These are phyloP conservation scores for Martensiomyces pterosporus DNA, from an alignment of 192 early-diverging fungal species.

Conservation along the genomic window DNA sequence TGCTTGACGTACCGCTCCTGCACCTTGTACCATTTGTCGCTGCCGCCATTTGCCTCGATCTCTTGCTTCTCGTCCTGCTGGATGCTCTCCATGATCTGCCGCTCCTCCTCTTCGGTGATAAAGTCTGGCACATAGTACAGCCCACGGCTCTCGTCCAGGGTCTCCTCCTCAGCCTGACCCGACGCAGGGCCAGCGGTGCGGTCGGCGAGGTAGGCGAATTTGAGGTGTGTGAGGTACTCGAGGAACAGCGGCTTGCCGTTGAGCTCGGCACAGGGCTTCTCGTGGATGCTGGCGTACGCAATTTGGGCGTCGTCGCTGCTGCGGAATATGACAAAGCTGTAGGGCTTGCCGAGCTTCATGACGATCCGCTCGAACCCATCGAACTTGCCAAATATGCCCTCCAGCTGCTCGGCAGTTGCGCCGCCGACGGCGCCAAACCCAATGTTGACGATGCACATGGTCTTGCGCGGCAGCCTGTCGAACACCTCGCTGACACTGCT, in stretches of 20 bases:
- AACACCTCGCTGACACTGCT: constrained; percentile 3
- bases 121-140: constrained; percentile 39
- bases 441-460: constrained; percentile 30
- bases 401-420: constrained; percentile 25
- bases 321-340: constrained; percentile 41
- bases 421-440: constrained; percentile 30
- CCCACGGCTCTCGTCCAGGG: constrained; percentile 15
- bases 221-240: constrained; percentile 25
- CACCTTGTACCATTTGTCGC: constrained; percentile 40
- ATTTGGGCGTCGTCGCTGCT: constrained; percentile 15
- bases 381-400: constrained; percentile 15
- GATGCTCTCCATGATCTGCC: constrained; percentile 18
- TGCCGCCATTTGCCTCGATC: neutral
- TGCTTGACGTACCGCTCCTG: constrained; percentile 49
- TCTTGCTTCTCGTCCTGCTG: constrained; percentile 11
- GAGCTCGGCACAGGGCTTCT: constrained; percentile 12
- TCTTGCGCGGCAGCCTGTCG: constrained; percentile 8
- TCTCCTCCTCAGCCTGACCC: neutral
- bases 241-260: constrained; percentile 35
- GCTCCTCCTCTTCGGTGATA: constrained; percentile 41
- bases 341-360: constrained; percentile 43
- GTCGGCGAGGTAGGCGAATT: constrained; percentile 7
- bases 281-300: constrained; percentile 20
- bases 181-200: neutral
- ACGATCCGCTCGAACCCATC: constrained; percentile 35